Evolutionary conservation across 306 rosid species (phyloP), one percentile per base, ranked within the genome.

Genomic region (Inga laurina): DNA sequence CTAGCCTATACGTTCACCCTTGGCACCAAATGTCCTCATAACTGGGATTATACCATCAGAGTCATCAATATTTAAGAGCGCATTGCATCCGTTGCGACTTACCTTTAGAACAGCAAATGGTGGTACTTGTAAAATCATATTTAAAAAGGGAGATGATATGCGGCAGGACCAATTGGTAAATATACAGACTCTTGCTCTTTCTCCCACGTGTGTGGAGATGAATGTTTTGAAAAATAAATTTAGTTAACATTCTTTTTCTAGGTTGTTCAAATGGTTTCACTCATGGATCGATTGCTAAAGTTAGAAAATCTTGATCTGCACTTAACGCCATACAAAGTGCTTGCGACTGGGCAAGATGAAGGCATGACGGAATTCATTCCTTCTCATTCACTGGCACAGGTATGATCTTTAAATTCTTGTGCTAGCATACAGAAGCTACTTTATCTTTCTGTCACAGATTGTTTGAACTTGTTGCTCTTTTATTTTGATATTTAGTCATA

Each of bases 301-400:
- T 82, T 88, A 61, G 97, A 96, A 89, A 96, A 94, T 89, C 99
- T 96, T 80, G 99, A 96, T 78, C 86, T 96, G 48, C 91, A 91
- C 85, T 89, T 96, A 74, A 96, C 99, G 71, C 99, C 99, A 8
- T 96, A 94, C 84, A 91, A 88, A 87, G 99, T 96, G 84, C 91
- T 96, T 52, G 99, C 99, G 45, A 96, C 98, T 66, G 99, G 97
- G 78, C 99, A 96, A 89, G 99, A 96, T 84, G 99, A 96, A 90
- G 98, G 99, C 91, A 94, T 96, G 98, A 21, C 94, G 87, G 98
- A 96, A 83, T 92, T 92, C 73, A 92, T 96, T 83, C 99, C 99
- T 76, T 96, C 99, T 46, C 95, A 88, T 71, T 90, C 99, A 44
- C 86, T 94, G 83, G 99, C 99, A 1, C 95, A 79, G 97, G 98